These are phyloP conservation scores for Moesziomyces antarcticus DNA, from an alignment of 1,284 basidiomycete species.

Conservation along the genomic window DNA sequence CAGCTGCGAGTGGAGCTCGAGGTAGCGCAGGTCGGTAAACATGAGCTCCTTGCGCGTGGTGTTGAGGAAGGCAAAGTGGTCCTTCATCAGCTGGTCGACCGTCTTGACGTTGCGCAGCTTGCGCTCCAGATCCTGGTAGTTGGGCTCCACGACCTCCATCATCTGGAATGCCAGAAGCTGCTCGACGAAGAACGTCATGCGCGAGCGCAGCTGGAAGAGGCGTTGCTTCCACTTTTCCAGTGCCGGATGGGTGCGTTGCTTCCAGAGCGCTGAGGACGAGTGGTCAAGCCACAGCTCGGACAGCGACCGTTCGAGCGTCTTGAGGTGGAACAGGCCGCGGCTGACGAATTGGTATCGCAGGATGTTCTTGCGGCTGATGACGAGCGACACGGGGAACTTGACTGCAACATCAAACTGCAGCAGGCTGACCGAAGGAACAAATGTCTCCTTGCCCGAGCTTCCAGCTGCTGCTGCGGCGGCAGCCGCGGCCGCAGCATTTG, in stretches of 20 bases:
- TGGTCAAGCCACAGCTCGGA: conserved; percentile 64
- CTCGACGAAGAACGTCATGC: conserved; percentile 66
- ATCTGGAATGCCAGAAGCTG: conserved; percentile 64
- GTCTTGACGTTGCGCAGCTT: conserved; percentile 60
- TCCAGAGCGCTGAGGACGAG: conserved; percentile 45
- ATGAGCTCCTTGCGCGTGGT: conserved; percentile 64
- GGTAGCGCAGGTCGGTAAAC: conserved; percentile 62
- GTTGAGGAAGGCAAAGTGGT: conserved; percentile 66
- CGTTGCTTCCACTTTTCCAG: conserved; percentile 65
- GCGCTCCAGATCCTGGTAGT: conserved; percentile 61
- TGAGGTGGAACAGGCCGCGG: conserved; percentile 63
- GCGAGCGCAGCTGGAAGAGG: conserved; percentile 59
- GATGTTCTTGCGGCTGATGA: conserved; percentile 67
- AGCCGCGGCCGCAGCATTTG: conserved; percentile 23
- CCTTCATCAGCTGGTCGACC: conserved; percentile 66
- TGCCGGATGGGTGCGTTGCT: conserved; percentile 47
- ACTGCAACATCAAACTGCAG: conserved; percentile 65
- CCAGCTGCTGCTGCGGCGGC: conserved; percentile 25
- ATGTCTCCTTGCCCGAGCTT: conserved; percentile 68
- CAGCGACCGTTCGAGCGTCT: conserved; percentile 60
- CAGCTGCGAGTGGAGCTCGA: conserved; percentile 58
- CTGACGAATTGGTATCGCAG: conserved; percentile 66
- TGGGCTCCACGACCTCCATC: conserved; percentile 65
- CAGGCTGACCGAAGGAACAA: conserved; percentile 53
- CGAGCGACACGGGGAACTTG: conserved; percentile 66